These are phyloP conservation scores for Talaromyces trachyspermus DNA, from an alignment of 495 filamentous ascomycete species.

Conservation along the genomic window DNA sequence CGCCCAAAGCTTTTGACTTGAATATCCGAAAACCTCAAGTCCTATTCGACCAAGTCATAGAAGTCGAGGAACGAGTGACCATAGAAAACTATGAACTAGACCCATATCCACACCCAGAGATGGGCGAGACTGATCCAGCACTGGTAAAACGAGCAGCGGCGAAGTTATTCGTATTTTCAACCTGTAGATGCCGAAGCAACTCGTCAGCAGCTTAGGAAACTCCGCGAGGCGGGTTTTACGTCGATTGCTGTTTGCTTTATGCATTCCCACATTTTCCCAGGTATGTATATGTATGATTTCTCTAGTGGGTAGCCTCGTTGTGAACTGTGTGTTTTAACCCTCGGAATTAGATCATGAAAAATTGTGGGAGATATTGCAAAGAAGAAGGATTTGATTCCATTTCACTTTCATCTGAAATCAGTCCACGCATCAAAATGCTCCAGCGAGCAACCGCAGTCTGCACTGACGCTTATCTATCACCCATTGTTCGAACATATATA, in stretches of 20 bases:
- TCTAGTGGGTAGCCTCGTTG: too few species aligned
- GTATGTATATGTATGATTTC: neutral
- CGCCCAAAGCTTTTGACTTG: slow-evolving; percentile 79
- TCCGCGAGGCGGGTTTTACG: slow-evolving; percentile 29
- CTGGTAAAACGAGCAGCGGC: slow-evolving; percentile 1
- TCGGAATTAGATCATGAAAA: slow-evolving; percentile 25
- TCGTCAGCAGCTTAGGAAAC: slow-evolving; percentile 21
- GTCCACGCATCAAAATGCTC: slow-evolving; percentile 70
- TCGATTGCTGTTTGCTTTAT: slow-evolving; percentile 41
- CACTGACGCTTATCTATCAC: slow-evolving; percentile 88
- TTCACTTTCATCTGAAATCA: slow-evolving; percentile 44
- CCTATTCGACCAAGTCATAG: slow-evolving; percentile 66
- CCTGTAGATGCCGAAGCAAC: slow-evolving; percentile 14
- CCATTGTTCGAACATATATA: slow-evolving; percentile 84
- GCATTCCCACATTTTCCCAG: slow-evolving; percentile 40
- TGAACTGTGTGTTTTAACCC: too few species aligned
- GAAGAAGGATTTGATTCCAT: slow-evolving; percentile 42
- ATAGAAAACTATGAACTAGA: slow-evolving; percentile 49
- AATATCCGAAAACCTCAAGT: slow-evolving; percentile 74
- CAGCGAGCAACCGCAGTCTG: slow-evolving; percentile 79
- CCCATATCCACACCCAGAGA: slow-evolving; percentile 8
- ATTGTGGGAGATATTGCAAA: slow-evolving; percentile 12
- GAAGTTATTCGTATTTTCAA: slow-evolving; percentile 38
- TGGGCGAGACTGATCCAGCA: neutral
- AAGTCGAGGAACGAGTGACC: slow-evolving; percentile 78